Percentiles rank a stretch among this genome's conserved stretches.
Conservation (phyloP, 192 early-diverging fungal genomes). For the Gigaspora rosea region DNA sequence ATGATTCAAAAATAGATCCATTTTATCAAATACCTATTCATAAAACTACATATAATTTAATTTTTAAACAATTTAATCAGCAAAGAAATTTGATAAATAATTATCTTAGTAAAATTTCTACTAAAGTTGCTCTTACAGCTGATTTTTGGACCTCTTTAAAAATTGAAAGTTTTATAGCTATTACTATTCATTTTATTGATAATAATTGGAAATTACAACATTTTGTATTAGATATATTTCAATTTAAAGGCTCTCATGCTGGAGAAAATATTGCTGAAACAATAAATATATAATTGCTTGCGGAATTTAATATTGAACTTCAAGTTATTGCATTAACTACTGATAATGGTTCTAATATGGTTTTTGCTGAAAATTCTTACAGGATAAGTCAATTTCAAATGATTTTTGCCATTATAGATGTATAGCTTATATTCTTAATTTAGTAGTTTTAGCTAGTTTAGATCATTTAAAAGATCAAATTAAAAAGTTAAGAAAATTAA, state of each 20-base stretch:
- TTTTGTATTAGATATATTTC: constrained; percentile 21
- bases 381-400: neutral
- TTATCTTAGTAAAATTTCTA: neutral
- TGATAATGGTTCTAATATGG: neutral
- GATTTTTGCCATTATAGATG: neutral
- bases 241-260: neutral
- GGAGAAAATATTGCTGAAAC: neutral
- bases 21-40: neutral
- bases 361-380: neutral
- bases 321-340: neutral
- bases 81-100: neutral
- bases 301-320: neutral
- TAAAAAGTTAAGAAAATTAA: constrained; percentile 17
- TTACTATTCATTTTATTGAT: constrained; percentile 17
- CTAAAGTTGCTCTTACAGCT: neutral
- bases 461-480: neutral
- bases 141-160: neutral
- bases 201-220: neutral
- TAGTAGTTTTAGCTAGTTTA: neutral
- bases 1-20: neutral
- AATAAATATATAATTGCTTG: constrained; percentile 13
- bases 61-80: neutral
- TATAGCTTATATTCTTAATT: constrained; percentile 16
- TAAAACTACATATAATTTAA: neutral
- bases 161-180: neutral